A percentile compares a stretch with the other conserved stretches of the same genome.
These are phyloP conservation scores for Lizanozyma gosingica DNA, from an alignment of 1,139 yeast species.

Conservation along the genomic window DNA sequence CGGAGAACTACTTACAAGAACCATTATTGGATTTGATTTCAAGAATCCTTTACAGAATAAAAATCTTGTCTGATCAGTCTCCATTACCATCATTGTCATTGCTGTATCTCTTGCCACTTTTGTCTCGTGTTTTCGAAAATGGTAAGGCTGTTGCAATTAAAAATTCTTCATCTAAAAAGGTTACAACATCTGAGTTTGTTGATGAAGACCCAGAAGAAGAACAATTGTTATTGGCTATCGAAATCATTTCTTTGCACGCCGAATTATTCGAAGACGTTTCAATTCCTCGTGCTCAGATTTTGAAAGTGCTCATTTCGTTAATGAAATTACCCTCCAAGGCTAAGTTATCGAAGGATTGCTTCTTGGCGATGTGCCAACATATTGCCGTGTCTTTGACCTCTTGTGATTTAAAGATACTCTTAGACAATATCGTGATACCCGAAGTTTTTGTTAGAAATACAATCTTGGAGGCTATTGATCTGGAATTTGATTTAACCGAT, in stretches of 20 bases:
- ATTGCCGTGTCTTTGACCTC: constrained; percentile 53
- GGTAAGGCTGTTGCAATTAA: constrained; percentile 48
- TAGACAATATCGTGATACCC: constrained; percentile 52
- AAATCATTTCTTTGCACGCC: constrained; percentile 67
- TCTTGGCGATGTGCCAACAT: constrained; percentile 65
- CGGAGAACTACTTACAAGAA: constrained; percentile 38
- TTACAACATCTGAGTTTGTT: constrained; percentile 51
- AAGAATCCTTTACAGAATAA: constrained; percentile 65
- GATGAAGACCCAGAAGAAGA: constrained; percentile 87
- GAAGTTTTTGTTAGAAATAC: constrained; percentile 69
- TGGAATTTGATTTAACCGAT: constrained; percentile 71
- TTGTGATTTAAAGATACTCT: constrained; percentile 50
- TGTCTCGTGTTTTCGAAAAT: constrained; percentile 52
- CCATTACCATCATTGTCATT: constrained; percentile 64
- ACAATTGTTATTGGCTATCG: constrained; percentile 68
- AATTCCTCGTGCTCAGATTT: constrained; percentile 61
- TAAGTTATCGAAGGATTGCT: constrained; percentile 74
- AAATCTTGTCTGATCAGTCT: constrained; percentile 63
- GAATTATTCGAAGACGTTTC: constrained; percentile 59
- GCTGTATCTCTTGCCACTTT: constrained; percentile 66
- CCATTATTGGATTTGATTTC: constrained; percentile 47
- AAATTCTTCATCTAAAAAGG: constrained; percentile 39
- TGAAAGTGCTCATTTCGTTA: constrained; percentile 54
- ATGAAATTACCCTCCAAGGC: constrained; percentile 71
- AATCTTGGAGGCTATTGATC: constrained; percentile 74